Percentiles rank a stretch among this genome's conserved stretches.
phyloP scores from a whole-genome alignment of 768 basidiomycete genomes.

The Mrakia frigida region DNA sequence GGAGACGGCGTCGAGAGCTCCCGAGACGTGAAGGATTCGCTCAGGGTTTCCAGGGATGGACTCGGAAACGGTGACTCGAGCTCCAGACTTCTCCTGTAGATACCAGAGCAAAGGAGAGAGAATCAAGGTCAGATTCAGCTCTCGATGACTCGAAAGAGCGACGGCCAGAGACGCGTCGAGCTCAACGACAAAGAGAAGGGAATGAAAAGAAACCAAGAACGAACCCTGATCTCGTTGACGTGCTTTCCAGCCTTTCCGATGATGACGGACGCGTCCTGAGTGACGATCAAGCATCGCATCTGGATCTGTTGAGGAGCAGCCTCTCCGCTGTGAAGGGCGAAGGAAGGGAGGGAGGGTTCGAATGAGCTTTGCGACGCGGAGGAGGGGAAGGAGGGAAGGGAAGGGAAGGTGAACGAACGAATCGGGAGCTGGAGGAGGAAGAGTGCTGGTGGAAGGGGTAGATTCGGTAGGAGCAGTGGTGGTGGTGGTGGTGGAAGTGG shows the following conservation, averaged over 20 bases:
- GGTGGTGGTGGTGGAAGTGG: neutral
- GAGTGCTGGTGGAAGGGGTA: constrained; percentile 12
- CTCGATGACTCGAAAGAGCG: neutral
- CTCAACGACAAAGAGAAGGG: too few species aligned
- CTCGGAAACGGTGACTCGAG: constrained; percentile 94
- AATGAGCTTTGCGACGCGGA: neutral
- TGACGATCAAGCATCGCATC: constrained; percentile 97
- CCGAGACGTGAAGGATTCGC: constrained; percentile 92
- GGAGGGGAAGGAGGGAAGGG: neutral
- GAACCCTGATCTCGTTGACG: constrained; percentile 94
- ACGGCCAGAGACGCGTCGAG: neutral
- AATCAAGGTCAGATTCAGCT: neutral
- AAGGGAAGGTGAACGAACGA: constrained; percentile 6
- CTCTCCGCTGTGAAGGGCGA: constrained; percentile 2
- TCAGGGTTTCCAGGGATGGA: constrained; percentile 99
- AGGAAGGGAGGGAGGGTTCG: too few species aligned
- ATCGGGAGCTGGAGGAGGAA: constrained; percentile 15
- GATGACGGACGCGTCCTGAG: constrained; percentile 98
- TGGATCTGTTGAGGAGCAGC: constrained; percentile 58
- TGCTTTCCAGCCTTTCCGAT: constrained; percentile 93
- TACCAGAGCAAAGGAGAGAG: neutral
- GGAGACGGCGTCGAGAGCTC: constrained; percentile 94
- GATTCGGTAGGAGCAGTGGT: constrained; percentile 3
- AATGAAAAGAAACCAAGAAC: constrained; percentile 12
- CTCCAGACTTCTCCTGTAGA: constrained; percentile 69